Evolutionary conservation across 2,329 filamentous ascomycete species (phyloP).

Genomic region (Hyphodiscus sp.): DNA sequence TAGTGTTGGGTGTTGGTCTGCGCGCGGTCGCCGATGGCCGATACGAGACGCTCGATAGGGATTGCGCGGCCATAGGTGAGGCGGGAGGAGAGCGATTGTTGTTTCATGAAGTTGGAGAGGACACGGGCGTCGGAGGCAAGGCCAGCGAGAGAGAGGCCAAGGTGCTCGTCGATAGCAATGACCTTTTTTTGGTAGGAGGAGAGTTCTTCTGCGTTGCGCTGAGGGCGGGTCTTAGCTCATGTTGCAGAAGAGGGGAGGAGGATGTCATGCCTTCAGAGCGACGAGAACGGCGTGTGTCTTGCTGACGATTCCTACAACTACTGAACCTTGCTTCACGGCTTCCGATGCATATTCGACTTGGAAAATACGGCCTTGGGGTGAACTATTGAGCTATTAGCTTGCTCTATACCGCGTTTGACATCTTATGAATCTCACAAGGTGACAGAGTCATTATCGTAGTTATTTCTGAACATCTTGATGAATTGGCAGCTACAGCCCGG

Average conservation of each 20-base stretch:
- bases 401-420: slow-evolving; percentile 19
- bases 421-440: slow-evolving; percentile 62
- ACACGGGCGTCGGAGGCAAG: slow-evolving; percentile 97
- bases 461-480: slow-evolving; percentile 92
- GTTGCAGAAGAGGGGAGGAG: not conserved
- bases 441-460: slow-evolving; percentile 99
- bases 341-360: slow-evolving; percentile 99
- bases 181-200: slow-evolving; percentile 99
- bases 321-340: slow-evolving; percentile 97
- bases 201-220: slow-evolving; percentile 98
- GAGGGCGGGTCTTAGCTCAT: slow-evolving; percentile 7
- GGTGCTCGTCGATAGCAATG: slow-evolving; percentile 91
- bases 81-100: slow-evolving; percentile 92
- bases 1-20: slow-evolving; percentile 98
- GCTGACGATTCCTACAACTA: slow-evolving; percentile 93
- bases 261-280: slow-evolving; percentile 74
- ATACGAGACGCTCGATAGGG: slow-evolving; percentile 80
- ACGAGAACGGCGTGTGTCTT: slow-evolving; percentile 96
- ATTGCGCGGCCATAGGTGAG: slow-evolving; percentile 94
- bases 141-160: slow-evolving; percentile 91
- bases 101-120: slow-evolving; percentile 99
- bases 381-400: slow-evolving; percentile 51
- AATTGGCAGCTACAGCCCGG: slow-evolving; percentile 13
- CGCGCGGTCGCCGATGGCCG: slow-evolving; percentile 90
- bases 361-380: slow-evolving; percentile 97